A percentile compares a stretch with the other conserved stretches of the same genome.
phyloP scores from a whole-genome alignment of 768 basidiomycete species.

The Cantharellus cinnabarinus region DNA sequence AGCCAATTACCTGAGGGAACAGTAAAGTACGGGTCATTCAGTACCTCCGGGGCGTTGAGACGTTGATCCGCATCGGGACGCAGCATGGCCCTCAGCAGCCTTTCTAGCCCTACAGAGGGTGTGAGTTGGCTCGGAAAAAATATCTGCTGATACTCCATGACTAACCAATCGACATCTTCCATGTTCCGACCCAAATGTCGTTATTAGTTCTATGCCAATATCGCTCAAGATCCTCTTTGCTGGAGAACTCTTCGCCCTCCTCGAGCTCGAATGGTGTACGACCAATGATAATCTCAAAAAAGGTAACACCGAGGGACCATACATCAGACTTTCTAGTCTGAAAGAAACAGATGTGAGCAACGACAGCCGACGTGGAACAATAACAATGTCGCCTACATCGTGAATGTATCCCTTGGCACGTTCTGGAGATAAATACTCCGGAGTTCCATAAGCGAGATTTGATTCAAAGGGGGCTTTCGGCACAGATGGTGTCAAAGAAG shows the following conservation, averaged over 20 bases:
- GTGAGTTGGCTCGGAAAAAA: neutral
- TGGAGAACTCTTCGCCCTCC: slow-evolving; percentile 58
- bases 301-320: slow-evolving; percentile 72
- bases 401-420: slow-evolving; percentile 74
- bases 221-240: slow-evolving; percentile 58
- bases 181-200: slow-evolving; percentile 74
- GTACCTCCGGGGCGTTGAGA: slow-evolving; percentile 44
- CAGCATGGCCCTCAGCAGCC: slow-evolving; percentile 55
- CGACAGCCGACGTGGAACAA: too few relatives aligned
- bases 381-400: slow-evolving; percentile 22
- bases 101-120: slow-evolving; percentile 24
- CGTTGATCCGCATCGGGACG: slow-evolving; percentile 64
- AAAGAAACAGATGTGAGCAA: too few relatives aligned
- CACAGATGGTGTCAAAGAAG: neutral
- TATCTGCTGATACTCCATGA: neutral
- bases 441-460: slow-evolving; percentile 75
- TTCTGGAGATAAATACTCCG: slow-evolving; percentile 89
- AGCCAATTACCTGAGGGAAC: slow-evolving; percentile 3
- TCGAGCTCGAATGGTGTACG: slow-evolving; percentile 80
- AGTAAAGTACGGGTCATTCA: slow-evolving; percentile 49
- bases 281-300: slow-evolving; percentile 86
- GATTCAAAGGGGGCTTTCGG: slow-evolving; percentile 40
- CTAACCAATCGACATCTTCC: slow-evolving; percentile 39
- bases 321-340: slow-evolving; percentile 70
- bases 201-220: slow-evolving; percentile 68